These are phyloP conservation scores for Cladosporium sp. DNA, from an alignment of 2,329 filamentous ascomycete species.

Conservation along the genomic window DNA sequence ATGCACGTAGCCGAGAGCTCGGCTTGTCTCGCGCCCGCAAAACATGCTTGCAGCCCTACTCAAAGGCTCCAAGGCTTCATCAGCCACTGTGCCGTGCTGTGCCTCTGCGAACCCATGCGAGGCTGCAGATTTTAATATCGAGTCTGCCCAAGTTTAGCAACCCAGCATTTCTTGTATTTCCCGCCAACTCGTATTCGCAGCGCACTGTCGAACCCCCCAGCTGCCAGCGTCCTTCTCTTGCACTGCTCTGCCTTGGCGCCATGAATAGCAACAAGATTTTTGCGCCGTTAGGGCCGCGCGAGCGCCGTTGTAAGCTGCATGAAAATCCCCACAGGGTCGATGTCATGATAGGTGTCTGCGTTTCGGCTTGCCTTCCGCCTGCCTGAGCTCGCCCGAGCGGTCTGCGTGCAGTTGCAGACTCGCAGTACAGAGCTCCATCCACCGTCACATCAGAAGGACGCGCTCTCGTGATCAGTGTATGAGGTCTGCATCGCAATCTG, in stretches of 20 bases:
- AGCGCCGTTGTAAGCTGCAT: conserved; percentile 14
- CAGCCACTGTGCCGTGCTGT: conserved; percentile 1
- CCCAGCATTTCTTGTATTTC: neutral
- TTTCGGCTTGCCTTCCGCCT: neutral
- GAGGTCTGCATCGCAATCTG: neutral
- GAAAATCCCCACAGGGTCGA: conserved; percentile 8
- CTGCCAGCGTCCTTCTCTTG: neutral
- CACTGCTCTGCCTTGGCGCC: conserved; percentile 5
- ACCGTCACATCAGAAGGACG: neutral
- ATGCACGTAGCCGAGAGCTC: conserved; percentile 12
- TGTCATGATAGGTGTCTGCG: conserved; percentile 8
- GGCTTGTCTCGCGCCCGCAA: conserved; percentile 10
- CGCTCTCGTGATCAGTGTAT: conserved; percentile 5
- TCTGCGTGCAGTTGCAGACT: neutral
- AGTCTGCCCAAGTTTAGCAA: neutral
- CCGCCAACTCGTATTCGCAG: conserved; percentile 5
- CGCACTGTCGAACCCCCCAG: neutral
- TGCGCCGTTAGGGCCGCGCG: conserved; percentile 5
- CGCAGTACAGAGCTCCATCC: neutral
- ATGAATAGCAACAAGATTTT: conserved; percentile 13
- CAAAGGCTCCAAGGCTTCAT: neutral
- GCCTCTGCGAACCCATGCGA: neutral
- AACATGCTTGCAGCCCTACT: neutral
- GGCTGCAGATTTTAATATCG: conserved; percentile 9
- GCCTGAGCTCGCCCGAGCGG: conserved; percentile 1